Conservation (phyloP, 148 eudicot genomes). For the Nyssa sinensis region DNA sequence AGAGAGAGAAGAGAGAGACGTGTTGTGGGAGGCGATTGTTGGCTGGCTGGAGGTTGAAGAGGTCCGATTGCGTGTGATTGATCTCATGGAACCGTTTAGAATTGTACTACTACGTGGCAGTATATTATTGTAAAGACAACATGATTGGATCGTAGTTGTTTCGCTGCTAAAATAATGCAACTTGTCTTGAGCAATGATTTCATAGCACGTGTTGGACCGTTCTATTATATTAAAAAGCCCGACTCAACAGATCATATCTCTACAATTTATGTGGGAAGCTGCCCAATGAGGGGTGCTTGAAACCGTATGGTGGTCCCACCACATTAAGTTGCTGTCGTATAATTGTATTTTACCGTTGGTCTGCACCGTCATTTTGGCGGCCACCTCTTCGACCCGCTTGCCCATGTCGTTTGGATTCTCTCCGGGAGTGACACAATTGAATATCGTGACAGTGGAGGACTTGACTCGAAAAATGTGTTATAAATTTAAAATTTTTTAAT, state of each 20-base stretch:
- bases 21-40: background rate
- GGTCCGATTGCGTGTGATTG: background rate
- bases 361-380: conserved; percentile 21
- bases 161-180: background rate
- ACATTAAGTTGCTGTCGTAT: background rate
- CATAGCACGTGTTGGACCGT: background rate
- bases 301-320: background rate
- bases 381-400: too few species aligned
- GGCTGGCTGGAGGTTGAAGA: conserved; percentile 13
- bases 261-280: conserved; percentile 9
- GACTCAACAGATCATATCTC: background rate
- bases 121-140: background rate
- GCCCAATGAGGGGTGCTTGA: background rate
- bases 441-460: too few species aligned
- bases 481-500: too few species aligned
- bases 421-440: too few species aligned
- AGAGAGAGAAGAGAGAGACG: too few species aligned
- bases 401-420: too few species aligned
- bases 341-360: conserved; percentile 10
- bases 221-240: background rate
- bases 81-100: background rate
- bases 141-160: background rate
- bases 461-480: too few species aligned
- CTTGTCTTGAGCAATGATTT: background rate
- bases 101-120: too few species aligned